Evolutionary conservation across 2,329 filamentous ascomycete genomes (phyloP), one percentile per base, ranked within the genome.

Genomic region (Microdochium trichocladiopsis): DNA sequence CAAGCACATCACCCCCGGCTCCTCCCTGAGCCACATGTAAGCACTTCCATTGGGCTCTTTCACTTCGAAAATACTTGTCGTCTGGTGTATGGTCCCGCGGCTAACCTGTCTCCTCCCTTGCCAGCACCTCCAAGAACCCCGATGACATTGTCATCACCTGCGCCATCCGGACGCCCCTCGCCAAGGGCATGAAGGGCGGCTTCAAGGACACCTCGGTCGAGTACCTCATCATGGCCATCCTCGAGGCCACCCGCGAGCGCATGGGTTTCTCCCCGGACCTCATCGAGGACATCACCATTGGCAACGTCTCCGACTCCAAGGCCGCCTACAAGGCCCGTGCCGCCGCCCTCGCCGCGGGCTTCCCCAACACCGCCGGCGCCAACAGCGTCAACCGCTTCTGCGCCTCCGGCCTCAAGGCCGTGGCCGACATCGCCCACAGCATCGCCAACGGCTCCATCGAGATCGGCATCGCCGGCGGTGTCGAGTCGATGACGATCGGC

Each of bases 81-180:
- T 41, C 16, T 4, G 6, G 5, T 16, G 33, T n/a, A n/a, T 37
- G 12, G 12, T 8, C 18, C 18, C 10, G n/a, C 21, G 22, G 18
- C 41, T 45, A 18, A 45, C 25, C 37, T 16, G 8, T 18, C 18
- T 8, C 14, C 18, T n/a, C 43, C 21, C 18, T 10, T 23, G 14
- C 45, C 54, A 96, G 91, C 66, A 91, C 89, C 53, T 84, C 89
- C 61, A 92, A 97, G 78, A 95, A 95, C 71, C 83, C 92, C 60
- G 93, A 97, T 69, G 94, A 99, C 76, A 80, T 99, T 51, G 94
- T 99, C 68, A 96, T 97, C 66, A 99, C 94, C 8, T 83, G 95
- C 53, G 93, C 93, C 25, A 77, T 92, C 63, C 88, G 94, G 52
- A 96, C 93, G 25, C 91, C 94, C 1, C 80, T 99, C 56, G 80